Evolutionary conservation across 768 basidiomycete species (phyloP), one percentile per base, ranked within the genome.

Genomic region (Solioccasus polychromus): DNA sequence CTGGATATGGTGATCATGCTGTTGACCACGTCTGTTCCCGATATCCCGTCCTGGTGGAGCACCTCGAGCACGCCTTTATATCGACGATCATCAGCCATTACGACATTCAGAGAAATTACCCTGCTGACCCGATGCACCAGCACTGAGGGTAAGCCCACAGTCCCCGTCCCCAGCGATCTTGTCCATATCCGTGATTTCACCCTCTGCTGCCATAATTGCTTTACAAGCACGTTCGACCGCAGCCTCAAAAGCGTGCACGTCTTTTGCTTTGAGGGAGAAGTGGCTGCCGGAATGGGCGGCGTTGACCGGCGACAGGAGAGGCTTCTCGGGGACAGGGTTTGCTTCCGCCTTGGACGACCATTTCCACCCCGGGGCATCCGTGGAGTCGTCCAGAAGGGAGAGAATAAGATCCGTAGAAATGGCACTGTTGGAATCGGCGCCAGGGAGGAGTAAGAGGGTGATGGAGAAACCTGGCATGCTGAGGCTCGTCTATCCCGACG

Each of bases 391-490:
- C 25, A 92, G 74, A 26, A 89, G 76, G 18, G 79, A 78, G 15
- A 91, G 72, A 39, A 92, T 59, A 2, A 73, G 45, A 32, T 70
- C 63, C 3, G 66, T 45, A 6, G 68, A 57, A 7, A 77, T 71
- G 1, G 70, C 66, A 29, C 63, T 58, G 1, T 65, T 44, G 20
- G 76, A 73, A 31, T 68, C 50, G 35, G 67, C 39, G 24, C 68
- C 59, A 0, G 92, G 88, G 9, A 95, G 78, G 8, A 90, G 77
- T 14, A 93, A 73, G 15, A 92, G 73, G 2, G 90, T 88, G 48
- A 95, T 70, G 14, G 90, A 92, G 63, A 94, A 89, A 3, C 92
- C 92, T 24, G 91, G 88, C 88, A 93, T 92, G 66, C 92, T 93
- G 52, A 95, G 76, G 46, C 86, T 89, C 19, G 90, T 92, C 91